Base-by-base conservation (phyloP, 257 asterid genomes). In the Capsicum baccatum region DNA sequence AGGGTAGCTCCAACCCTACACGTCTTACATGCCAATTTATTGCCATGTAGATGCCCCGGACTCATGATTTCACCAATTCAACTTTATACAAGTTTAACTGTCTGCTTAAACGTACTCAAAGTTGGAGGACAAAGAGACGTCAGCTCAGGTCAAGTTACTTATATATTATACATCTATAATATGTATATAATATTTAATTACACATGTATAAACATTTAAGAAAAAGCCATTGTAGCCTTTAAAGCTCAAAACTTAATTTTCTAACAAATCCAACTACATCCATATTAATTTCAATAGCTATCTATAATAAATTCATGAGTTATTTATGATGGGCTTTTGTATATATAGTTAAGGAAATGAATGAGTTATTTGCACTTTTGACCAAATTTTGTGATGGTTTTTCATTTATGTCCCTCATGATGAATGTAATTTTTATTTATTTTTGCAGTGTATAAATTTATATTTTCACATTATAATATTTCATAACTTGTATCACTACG, bases 191-290 rank as follows among this genome's bases (percentile, higher is more conserved):
- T 26, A 26, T 26, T 26, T 26, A 26, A 26, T 26, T 26, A 42
- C 6, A n/a, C 21, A 59, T 7, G 10, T 17, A 17, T 21, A 58
- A 73, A 52, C 44, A 79, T 39, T 26, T 48, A 73, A 63, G 58
- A 83, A 88, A 83, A 83, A 86, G 85, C 87, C 91, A 89, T 84
- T 83, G 79, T 69, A 39, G 89, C 93, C 84, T 86, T 90, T 87
- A 91, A 92, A 87, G 89, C 90, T 21, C 85, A 59, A 87, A 83
- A 87, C 89, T 88, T 82, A 88, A 90, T 91, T 90, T 86, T 58
- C 89, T 84, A 89, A 88, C 91, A 92, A 91, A 89, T 92, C 91
- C 95, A 92, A 91, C 95, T 69, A 92, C 90, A 87, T 83, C 55
- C 70, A 66, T 85, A 87, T 89, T 85, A 90, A 86, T 85, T 87